Evolutionary conservation across 2,329 filamentous ascomycete species (phyloP).

Genomic region (Escovopsis sp.): DNA sequence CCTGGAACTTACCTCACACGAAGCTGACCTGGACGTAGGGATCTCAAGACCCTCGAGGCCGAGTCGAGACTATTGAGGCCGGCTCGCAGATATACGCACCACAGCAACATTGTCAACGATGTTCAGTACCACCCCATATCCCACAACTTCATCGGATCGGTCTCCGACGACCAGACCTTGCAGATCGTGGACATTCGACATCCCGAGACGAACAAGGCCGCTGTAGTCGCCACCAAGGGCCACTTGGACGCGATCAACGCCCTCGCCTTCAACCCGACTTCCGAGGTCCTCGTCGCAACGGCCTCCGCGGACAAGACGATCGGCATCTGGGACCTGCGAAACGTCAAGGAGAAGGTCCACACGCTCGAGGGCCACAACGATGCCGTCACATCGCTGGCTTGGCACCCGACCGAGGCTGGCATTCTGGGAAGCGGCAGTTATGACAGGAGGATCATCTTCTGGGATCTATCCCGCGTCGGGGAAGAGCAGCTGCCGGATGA

Average conservation of each 20-base stretch:
- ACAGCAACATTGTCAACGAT: slow-evolving; percentile 86
- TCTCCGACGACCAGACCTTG: slow-evolving; percentile 87
- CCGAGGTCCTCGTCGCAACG: slow-evolving; percentile 82
- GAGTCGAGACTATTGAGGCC: slow-evolving; percentile 58
- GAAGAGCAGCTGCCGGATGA: slow-evolving; percentile 94
- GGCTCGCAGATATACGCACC: slow-evolving; percentile 66
- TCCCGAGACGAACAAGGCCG: slow-evolving; percentile 48
- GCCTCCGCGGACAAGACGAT: slow-evolving; percentile 93
- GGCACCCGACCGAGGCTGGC: slow-evolving; percentile 83
- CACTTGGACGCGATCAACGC: slow-evolving; percentile 91
- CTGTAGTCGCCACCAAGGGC: slow-evolving; percentile 54
- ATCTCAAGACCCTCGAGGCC: slow-evolving; percentile 61
- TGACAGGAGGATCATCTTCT: slow-evolving; percentile 87
- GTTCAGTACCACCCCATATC: slow-evolving; percentile 89
- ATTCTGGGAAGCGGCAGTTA: slow-evolving; percentile 87
- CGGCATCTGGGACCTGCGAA: slow-evolving; percentile 87
- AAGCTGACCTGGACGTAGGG: slow-evolving; percentile 33
- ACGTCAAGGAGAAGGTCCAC: slow-evolving; percentile 80
- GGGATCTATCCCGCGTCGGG: slow-evolving; percentile 84
- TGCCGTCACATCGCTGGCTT: slow-evolving; percentile 79
- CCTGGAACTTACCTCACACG: neutral
- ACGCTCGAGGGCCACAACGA: slow-evolving; percentile 78
- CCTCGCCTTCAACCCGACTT: slow-evolving; percentile 84
- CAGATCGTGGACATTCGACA: slow-evolving; percentile 82
- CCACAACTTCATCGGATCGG: slow-evolving; percentile 73